These are phyloP conservation scores for Cyclocybe cylindracea DNA, from an alignment of 768 basidiomycete species.

Conservation along the genomic window DNA sequence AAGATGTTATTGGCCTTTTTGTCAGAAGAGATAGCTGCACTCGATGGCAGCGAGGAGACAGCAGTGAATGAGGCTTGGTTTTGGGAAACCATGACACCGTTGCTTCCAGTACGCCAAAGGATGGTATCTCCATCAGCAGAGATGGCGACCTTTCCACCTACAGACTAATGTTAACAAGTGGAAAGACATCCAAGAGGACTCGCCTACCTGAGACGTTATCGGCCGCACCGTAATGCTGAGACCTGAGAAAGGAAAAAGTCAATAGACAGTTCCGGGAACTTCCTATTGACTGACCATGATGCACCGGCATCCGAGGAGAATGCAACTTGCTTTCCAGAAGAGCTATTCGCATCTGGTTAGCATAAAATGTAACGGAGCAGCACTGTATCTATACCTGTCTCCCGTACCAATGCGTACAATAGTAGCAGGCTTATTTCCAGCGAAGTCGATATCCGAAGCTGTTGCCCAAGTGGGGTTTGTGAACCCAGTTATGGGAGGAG, in stretches of 20 bases:
- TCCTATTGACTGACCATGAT: constrained; percentile 39
- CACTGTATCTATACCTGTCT: constrained; percentile 33
- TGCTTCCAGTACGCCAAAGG: constrained; percentile 52
- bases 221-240: constrained; percentile 55
- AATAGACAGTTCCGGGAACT: neutral
- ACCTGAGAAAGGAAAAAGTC: constrained; percentile 24
- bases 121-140: constrained; percentile 59
- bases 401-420: constrained; percentile 57
- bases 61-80: constrained; percentile 47
- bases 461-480: constrained; percentile 50
- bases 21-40: constrained; percentile 61
- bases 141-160: constrained; percentile 43
- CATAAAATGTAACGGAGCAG: neutral
- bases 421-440: constrained; percentile 49
- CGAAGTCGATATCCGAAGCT: constrained; percentile 52
- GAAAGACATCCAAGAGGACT: neutral
- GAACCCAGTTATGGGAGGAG: constrained; percentile 39
- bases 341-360: constrained; percentile 20
- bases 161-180: neutral
- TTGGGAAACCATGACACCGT: constrained; percentile 55
- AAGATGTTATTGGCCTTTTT: constrained; percentile 57
- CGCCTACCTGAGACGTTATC: constrained; percentile 41
- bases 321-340: constrained; percentile 55
- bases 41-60: constrained; percentile 53
- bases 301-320: constrained; percentile 54